A percentile compares a stretch with the other conserved stretches of the same genome.
These are phyloP conservation scores for Cryptosporidium ubiquitum DNA, from an alignment of 169 alveolate genomes.

Conservation along the genomic window DNA sequence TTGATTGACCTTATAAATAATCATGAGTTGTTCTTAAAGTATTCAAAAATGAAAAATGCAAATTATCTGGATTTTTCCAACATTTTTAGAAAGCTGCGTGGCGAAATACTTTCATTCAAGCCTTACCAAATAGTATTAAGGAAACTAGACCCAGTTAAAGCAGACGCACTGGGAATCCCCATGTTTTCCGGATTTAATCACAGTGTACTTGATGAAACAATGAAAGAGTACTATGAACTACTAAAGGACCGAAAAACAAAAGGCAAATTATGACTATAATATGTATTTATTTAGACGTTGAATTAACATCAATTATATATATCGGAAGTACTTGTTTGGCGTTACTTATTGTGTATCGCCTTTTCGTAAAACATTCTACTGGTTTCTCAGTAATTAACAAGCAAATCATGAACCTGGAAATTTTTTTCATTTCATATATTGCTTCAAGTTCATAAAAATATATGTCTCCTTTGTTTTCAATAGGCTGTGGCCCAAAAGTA, in stretches of 20 bases:
- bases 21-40: conserved; percentile 24
- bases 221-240: conserved; percentile 33
- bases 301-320: conserved; percentile 30
- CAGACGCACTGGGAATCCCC: conserved; percentile 71
- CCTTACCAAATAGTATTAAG: conserved; percentile 62
- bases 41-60: background rate
- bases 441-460: conserved; percentile 4
- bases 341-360: conserved; percentile 6
- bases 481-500: conserved; percentile 29
- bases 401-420: conserved; percentile 53
- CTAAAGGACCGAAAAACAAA: background rate
- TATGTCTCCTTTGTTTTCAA: background rate
- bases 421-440: conserved; percentile 3
- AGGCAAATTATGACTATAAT: background rate
- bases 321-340: conserved; percentile 30
- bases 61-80: conserved; percentile 4
- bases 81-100: conserved; percentile 6
- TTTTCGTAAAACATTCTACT: background rate
- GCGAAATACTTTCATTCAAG: conserved; percentile 30
- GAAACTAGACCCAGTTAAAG: conserved; percentile 63
- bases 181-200: conserved; percentile 64
- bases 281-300: background rate
- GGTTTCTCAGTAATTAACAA: conserved; percentile 16
- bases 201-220: conserved; percentile 3
- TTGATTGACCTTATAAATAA: conserved; percentile 24